phyloP scores from a whole-genome alignment of 2,329 filamentous ascomycete genomes.

The Pezicula radicicola region DNA sequence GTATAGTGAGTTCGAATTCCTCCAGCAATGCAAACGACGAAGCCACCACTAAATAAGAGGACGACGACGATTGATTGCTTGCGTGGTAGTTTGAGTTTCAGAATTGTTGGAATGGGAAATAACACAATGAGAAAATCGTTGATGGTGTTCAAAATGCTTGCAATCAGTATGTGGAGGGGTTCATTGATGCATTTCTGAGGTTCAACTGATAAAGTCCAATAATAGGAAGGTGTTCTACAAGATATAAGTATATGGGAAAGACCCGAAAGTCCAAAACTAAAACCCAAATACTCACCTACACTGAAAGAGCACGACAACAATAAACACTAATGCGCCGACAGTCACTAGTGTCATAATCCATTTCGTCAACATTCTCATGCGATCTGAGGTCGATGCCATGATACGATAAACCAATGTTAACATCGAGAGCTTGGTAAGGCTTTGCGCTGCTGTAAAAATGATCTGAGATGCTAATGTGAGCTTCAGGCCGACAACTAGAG shows the following conservation, averaged over 20 bases:
- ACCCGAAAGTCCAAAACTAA: neutral
- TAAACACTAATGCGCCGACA: slow-evolving; percentile 27
- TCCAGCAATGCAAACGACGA: slow-evolving; percentile 38
- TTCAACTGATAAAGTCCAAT: slow-evolving; percentile 31
- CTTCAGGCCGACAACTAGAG: slow-evolving; percentile 29
- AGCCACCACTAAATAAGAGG: slow-evolving; percentile 45
- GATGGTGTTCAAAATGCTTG: slow-evolving; percentile 56
- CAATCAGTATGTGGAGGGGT: slow-evolving; percentile 45
- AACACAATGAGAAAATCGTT: slow-evolving; percentile 53
- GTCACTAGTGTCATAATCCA: slow-evolving; percentile 29
- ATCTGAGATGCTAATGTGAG: slow-evolving; percentile 33
- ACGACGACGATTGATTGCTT: slow-evolving; percentile 44
- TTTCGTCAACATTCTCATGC: slow-evolving; percentile 25
- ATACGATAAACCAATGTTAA: slow-evolving; percentile 29
- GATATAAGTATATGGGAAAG: slow-evolving; percentile 8
- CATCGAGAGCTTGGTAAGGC: slow-evolving; percentile 35
- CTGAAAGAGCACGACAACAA: slow-evolving; percentile 33
- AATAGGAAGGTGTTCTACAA: slow-evolving; percentile 31
- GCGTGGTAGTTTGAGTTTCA: slow-evolving; percentile 40
- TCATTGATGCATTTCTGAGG: slow-evolving; percentile 44
- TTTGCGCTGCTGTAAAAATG: slow-evolving; percentile 31
- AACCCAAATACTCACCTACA: slow-evolving; percentile 31
- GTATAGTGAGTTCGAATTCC: slow-evolving; percentile 33
- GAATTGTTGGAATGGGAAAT: slow-evolving; percentile 45
- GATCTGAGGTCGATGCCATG: slow-evolving; percentile 29